Evolutionary conservation across 306 rosid genomes (phyloP).

Genomic region (Corylus americana): DNA sequence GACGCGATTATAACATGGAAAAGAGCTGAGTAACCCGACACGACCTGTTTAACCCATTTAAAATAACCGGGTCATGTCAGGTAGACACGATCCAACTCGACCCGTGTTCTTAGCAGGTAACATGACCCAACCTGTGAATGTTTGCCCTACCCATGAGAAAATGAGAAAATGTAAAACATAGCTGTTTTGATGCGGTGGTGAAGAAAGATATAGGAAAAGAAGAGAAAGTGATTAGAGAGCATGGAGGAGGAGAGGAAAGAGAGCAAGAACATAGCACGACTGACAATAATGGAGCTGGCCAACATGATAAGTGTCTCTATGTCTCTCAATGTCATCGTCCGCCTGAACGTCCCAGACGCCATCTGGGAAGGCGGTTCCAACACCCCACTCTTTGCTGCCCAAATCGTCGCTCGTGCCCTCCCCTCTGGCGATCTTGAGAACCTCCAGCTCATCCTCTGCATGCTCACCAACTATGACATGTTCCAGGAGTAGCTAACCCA

Average conservation of each 20-base stretch:
- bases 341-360: constrained; percentile 83
- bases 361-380: constrained; percentile 80
- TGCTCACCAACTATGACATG: constrained; percentile 75
- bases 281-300: constrained; percentile 67
- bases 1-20: too few relatives aligned
- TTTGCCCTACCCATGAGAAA: too few relatives aligned
- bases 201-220: too few relatives aligned
- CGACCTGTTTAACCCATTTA: too few relatives aligned
- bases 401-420: constrained; percentile 53
- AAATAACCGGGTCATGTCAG: too few relatives aligned
- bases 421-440: constrained; percentile 72
- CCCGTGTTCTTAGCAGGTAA: too few relatives aligned
- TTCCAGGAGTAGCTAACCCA: constrained; percentile 52
- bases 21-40: too few relatives aligned
- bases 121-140: too few relatives aligned
- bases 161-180: too few relatives aligned
- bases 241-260: constrained; percentile 37
- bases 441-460: constrained; percentile 80
- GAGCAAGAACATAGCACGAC: constrained; percentile 52
- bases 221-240: background rate
- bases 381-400: constrained; percentile 59
- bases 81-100: too few relatives aligned
- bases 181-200: too few relatives aligned
- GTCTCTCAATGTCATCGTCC: constrained; percentile 86
- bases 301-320: constrained; percentile 97